Percentiles rank a stretch among this genome's conserved stretches.
These are phyloP conservation scores for Cydonia oblonga DNA, from an alignment of 331 rosid species.

Conservation along the genomic window DNA sequence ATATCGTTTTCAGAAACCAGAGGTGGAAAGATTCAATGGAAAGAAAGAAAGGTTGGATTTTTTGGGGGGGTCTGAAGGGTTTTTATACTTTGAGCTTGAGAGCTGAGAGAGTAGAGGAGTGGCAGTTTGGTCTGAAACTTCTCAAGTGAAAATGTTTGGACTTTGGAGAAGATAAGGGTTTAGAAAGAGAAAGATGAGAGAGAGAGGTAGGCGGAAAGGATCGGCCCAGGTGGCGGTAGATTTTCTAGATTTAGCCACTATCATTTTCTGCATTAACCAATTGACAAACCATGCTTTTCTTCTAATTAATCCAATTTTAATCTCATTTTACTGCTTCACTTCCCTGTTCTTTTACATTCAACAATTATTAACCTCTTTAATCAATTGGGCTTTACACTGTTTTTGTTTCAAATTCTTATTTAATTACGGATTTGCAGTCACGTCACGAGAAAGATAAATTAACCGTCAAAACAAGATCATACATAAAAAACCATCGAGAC, in stretches of 20 bases:
- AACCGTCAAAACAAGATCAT: too few relatives aligned
- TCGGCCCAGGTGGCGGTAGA: background rate
- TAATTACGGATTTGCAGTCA: background rate
- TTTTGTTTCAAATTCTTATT: background rate
- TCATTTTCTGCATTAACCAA: background rate
- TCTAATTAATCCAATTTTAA: background rate
- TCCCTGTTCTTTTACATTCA: background rate
- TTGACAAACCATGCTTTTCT: background rate
- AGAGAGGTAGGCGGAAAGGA: background rate
- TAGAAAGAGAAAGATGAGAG: background rate
- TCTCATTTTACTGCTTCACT: background rate
- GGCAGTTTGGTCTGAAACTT: background rate
- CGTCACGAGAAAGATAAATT: background rate
- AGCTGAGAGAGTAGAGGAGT: background rate
- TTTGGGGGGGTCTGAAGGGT: background rate
- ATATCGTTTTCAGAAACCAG: background rate
- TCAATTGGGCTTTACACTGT: background rate
- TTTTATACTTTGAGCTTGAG: background rate
- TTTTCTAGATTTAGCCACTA: background rate
- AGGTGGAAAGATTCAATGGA: background rate
- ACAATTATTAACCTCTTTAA: background rate
- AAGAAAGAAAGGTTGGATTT: background rate
- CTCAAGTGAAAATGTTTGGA: background rate
- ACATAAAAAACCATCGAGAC: too few relatives aligned
- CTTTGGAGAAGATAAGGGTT: too few relatives aligned